Percentiles rank a stretch among this genome's conserved stretches.
Conservation (phyloP, 345 rosid species). For the Lepidium sativum region DNA sequence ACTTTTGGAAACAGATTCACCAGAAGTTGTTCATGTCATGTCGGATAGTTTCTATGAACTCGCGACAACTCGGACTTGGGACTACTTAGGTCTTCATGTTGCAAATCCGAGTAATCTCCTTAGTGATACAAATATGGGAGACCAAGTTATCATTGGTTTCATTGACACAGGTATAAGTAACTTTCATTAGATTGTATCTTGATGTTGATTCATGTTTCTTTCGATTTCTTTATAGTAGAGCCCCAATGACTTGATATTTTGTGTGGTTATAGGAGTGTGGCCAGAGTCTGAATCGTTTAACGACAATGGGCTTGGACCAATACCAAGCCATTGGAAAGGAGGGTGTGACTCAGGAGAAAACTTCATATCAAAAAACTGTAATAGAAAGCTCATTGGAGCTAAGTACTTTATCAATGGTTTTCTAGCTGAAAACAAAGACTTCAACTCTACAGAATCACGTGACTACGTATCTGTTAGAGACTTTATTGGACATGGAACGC, state of each 20-base stretch:
- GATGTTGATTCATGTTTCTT: no score
- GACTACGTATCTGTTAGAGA: conserved; percentile 44
- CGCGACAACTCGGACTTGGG: conserved; percentile 43
- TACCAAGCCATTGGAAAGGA: conserved; percentile 14
- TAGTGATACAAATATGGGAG: conserved; percentile 12
- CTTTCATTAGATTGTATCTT: no score
- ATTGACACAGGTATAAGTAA: conserved; percentile 30
- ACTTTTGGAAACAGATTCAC: conserved; percentile 20
- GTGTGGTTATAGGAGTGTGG: neutral
- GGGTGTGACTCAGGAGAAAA: conserved; percentile 24
- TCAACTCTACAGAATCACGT: conserved; percentile 25
- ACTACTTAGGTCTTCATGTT: conserved; percentile 26
- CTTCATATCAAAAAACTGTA: conserved; percentile 15
- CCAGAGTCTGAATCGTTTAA: conserved; percentile 6
- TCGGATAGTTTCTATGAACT: conserved; percentile 20
- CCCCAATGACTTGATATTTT: neutral
- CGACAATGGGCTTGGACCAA: neutral
- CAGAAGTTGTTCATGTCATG: conserved; percentile 32
- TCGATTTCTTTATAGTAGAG: neutral
- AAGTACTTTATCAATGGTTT: conserved; percentile 39
- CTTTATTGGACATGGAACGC: conserved; percentile 46
- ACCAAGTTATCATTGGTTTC: conserved; percentile 18
- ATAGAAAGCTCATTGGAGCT: conserved; percentile 51
- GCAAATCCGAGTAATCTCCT: conserved; percentile 6
- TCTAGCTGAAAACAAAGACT: conserved; percentile 30